Evolutionary conservation across 2,329 filamentous ascomycete genomes (phyloP).

Genomic region (Zymoseptoria passerinii): DNA sequence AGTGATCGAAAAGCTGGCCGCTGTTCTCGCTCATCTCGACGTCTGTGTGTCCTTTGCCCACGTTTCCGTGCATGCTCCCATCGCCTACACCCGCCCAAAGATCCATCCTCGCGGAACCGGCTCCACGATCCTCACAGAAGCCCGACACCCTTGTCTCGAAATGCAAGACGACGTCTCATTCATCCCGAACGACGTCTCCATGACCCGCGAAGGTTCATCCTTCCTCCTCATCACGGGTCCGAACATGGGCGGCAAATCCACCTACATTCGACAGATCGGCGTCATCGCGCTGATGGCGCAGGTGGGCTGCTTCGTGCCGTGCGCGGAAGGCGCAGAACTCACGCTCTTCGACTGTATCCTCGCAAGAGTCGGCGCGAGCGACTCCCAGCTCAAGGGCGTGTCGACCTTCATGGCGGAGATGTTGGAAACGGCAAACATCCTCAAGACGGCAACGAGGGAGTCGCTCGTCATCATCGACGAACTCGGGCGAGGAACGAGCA

Average conservation of each 20-base stretch:
- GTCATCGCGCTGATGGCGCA: conserved; percentile 97
- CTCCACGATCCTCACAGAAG: conserved; percentile 82
- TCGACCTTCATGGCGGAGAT: conserved; percentile 99
- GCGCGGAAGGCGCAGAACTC: conserved; percentile 69
- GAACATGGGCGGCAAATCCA: conserved; percentile 99
- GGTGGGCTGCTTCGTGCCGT: conserved; percentile 92
- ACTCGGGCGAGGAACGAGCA: conserved; percentile 89
- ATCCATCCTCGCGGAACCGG: conserved; percentile 84
- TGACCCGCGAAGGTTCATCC: conserved; percentile 69
- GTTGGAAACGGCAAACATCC: conserved; percentile 96
- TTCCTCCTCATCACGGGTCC: conserved; percentile 96
- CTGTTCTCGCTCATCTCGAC: conserved; percentile 83
- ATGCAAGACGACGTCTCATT: conserved; percentile 98
- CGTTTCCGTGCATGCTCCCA: conserved; percentile 84
- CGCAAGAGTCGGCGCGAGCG: conserved; percentile 87
- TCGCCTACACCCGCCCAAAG: conserved; percentile 80
- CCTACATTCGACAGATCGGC: conserved; percentile 94
- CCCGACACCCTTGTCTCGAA: conserved; percentile 94
- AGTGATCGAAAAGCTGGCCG: conserved; percentile 80
- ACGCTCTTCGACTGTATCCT: conserved; percentile 97
- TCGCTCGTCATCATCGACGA: conserved; percentile 98
- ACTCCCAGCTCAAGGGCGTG: conserved; percentile 94
- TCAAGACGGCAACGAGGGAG: conserved; percentile 91
- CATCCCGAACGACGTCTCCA: conserved; percentile 91
- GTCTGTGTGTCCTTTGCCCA: conserved; percentile 93